Conservation (phyloP, 331 rosid species). For the Cydonia oblonga region DNA sequence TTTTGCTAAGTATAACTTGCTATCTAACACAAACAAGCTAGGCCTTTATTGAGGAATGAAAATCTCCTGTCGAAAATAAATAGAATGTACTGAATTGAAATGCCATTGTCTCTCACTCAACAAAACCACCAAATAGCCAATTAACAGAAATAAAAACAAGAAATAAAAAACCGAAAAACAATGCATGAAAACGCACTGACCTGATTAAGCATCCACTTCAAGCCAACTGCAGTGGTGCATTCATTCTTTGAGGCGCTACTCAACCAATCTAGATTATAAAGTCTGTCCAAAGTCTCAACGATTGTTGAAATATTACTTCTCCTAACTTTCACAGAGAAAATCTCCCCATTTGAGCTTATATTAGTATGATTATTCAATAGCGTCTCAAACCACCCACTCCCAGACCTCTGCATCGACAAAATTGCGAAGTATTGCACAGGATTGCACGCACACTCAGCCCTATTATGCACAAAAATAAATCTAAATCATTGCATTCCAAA, state of each 20-base stretch:
- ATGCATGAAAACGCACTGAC: slow-evolving; percentile 16
- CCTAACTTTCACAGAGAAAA: slow-evolving; percentile 86
- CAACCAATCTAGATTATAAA: slow-evolving; percentile 81
- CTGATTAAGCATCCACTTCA: slow-evolving; percentile 99
- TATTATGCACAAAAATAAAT: slow-evolving; percentile 16
- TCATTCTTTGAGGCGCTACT: slow-evolving; percentile 95
- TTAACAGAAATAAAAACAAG: background rate
- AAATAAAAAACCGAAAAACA: background rate
- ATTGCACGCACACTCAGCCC: slow-evolving; percentile 85
- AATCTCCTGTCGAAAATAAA: background rate
- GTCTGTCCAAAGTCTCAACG: slow-evolving; percentile 64
- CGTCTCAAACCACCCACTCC: slow-evolving; percentile 99
- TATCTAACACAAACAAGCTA: background rate
- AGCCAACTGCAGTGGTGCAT: slow-evolving; percentile 95
- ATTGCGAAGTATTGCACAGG: slow-evolving; percentile 89
- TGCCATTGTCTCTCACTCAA: background rate
- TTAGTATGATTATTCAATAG: slow-evolving; percentile 80
- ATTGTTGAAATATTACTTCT: slow-evolving; percentile 79
- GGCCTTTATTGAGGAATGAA: too few relatives aligned
- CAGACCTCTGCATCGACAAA: slow-evolving; percentile 95
- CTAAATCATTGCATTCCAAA: slow-evolving; percentile 19
- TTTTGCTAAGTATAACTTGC: background rate
- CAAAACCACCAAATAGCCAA: background rate
- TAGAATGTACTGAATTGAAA: background rate
- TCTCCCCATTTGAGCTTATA: slow-evolving; percentile 93